Evolutionary conservation across 805 yeast species (phyloP).

Genomic region (Saturnispora dispora): DNA sequence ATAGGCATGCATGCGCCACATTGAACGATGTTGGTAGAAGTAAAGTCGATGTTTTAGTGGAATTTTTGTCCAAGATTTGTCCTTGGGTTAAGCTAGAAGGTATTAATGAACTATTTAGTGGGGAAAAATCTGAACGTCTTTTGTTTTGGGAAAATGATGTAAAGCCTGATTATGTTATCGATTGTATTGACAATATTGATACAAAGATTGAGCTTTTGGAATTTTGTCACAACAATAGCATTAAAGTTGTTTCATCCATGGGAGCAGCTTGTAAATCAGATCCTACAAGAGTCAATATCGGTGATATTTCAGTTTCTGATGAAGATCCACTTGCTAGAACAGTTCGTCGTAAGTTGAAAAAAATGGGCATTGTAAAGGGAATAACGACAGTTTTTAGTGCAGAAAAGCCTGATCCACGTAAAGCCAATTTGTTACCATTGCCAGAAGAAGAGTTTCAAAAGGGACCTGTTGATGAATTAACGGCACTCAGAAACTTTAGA

Average conservation of each 20-base stretch:
- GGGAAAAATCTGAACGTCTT: slow-evolving; percentile 54
- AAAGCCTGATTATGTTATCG: slow-evolving; percentile 73
- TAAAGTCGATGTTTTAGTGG: slow-evolving; percentile 71
- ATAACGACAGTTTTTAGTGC: slow-evolving; percentile 87
- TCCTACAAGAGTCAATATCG: slow-evolving; percentile 82
- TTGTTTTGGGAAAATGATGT: slow-evolving; percentile 32
- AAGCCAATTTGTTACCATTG: slow-evolving; percentile 79
- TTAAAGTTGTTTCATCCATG: slow-evolving; percentile 82
- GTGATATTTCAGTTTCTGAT: slow-evolving; percentile 81
- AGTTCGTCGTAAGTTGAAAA: slow-evolving; percentile 75
- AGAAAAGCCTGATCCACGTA: slow-evolving; percentile 93
- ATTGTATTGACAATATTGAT: slow-evolving; percentile 93
- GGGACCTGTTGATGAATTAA: slow-evolving; percentile 79
- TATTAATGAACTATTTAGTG: slow-evolving; percentile 66
- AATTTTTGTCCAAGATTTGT: slow-evolving; percentile 62
- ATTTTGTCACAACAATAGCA: slow-evolving; percentile 49
- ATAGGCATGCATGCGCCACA: slow-evolving; percentile 93
- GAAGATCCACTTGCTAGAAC: slow-evolving; percentile 90
- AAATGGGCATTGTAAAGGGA: slow-evolving; percentile 63
- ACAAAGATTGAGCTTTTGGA: slow-evolving; percentile 89
- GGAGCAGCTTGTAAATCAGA: slow-evolving; percentile 98
- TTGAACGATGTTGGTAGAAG: slow-evolving; percentile 85
- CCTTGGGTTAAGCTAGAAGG: slow-evolving; percentile 93
- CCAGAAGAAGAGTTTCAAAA: slow-evolving; percentile 71
- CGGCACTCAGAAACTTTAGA: slow-evolving; percentile 82